Conservation (phyloP, 371 early-diverging fungal genomes). For the Neoconidiobolus thromboides region DNA sequence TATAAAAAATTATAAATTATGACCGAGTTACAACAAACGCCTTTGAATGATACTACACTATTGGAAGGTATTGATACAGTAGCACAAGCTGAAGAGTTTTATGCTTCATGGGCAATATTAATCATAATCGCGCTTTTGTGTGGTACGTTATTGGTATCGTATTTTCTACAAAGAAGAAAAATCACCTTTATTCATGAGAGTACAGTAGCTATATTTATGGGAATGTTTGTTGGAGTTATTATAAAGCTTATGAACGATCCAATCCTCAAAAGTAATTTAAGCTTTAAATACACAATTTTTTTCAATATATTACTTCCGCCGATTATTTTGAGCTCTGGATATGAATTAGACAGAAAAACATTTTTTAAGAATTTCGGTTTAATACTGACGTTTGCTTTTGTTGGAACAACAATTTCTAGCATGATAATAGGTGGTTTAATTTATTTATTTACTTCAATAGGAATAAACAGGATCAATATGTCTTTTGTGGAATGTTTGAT, state of each 20-base stretch:
- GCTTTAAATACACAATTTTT: slow-evolving; percentile 78
- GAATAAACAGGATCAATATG: slow-evolving; percentile 36
- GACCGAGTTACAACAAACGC: too few relatives aligned
- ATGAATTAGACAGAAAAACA: slow-evolving; percentile 66
- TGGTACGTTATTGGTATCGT: slow-evolving; percentile 61
- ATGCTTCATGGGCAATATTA: slow-evolving; percentile 65
- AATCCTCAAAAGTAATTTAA: slow-evolving; percentile 61
- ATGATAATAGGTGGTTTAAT: slow-evolving; percentile 55
- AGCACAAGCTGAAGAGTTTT: slow-evolving; percentile 47
- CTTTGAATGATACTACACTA: not conserved
- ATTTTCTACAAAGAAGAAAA: slow-evolving; percentile 61
- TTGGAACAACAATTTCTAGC: slow-evolving; percentile 79
- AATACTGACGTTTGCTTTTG: slow-evolving; percentile 76
- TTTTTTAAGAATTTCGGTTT: slow-evolving; percentile 77
- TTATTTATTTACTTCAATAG: slow-evolving; percentile 44
- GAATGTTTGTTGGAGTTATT: slow-evolving; percentile 69
- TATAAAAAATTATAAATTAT: too few relatives aligned
- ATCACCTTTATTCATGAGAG: slow-evolving; percentile 83
- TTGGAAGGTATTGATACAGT: not conserved
- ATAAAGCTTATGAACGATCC: slow-evolving; percentile 51
- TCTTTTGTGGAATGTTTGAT: slow-evolving; percentile 75
- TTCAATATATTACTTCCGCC: slow-evolving; percentile 91
- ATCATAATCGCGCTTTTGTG: slow-evolving; percentile 66
- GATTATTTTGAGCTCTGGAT: slow-evolving; percentile 87
- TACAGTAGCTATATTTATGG: slow-evolving; percentile 71